phyloP scores from a whole-genome alignment of 805 yeast genomes.

The Candida peoriensis region DNA sequence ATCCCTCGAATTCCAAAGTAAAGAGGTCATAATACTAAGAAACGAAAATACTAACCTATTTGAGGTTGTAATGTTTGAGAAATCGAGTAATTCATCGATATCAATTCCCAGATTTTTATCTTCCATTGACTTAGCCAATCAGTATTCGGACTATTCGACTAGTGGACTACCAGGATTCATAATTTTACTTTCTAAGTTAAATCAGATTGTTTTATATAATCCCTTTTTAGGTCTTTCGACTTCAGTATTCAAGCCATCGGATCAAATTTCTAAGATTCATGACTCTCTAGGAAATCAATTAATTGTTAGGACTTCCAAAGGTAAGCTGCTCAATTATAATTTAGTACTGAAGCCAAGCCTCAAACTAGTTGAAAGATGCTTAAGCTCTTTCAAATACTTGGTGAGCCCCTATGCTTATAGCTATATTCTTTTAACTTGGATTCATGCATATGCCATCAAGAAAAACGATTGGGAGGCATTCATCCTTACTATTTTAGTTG shows the following conservation, averaged over 20 bases:
- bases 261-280: conserved; percentile 3
- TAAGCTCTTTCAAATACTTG: conserved; percentile 46
- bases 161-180: conserved; percentile 38
- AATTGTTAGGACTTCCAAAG: conserved; percentile 5
- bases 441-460: conserved; percentile 43
- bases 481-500: conserved; percentile 44
- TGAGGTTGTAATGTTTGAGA: conserved; percentile 45
- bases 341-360: conserved; percentile 42
- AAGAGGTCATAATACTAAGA: conserved; percentile 58
- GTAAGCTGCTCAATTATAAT: conserved; percentile 23
- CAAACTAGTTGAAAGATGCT: conserved; percentile 37
- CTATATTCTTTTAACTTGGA: conserved; percentile 60
- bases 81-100: conserved; percentile 24
- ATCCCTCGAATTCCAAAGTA: conserved; percentile 41
- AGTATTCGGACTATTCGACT: conserved; percentile 34
- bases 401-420: conserved; percentile 56
- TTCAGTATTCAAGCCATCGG: conserved; percentile 19
- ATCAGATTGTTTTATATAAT: conserved; percentile 40
- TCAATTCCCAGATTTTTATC: conserved; percentile 30
- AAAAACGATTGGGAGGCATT: conserved; percentile 58
- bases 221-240: conserved; percentile 53
- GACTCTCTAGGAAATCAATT: conserved; percentile 15
- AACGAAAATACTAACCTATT: conserved; percentile 38
- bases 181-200: conserved; percentile 33
- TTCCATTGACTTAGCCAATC: conserved; percentile 26